A percentile compares a stretch with the other conserved stretches of the same genome.
Evolutionary conservation across 192 early-diverging fungal genomes (phyloP).

Genomic region (Entomortierella chlamydospora): DNA sequence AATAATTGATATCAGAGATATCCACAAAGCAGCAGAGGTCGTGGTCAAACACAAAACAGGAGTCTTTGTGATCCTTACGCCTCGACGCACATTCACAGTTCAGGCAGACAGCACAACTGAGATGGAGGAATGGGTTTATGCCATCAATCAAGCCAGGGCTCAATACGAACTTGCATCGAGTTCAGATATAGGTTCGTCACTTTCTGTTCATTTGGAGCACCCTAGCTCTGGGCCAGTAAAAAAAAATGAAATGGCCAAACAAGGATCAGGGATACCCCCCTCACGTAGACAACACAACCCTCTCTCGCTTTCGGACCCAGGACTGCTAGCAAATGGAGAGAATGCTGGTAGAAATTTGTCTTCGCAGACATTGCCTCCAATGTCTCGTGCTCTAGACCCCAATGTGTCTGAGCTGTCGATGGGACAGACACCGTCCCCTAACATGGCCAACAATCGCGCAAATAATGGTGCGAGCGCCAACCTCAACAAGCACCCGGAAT

Average conservation of each 20-base stretch:
- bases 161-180: slow-evolving; percentile 46
- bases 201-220: slow-evolving; percentile 19
- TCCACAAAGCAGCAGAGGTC: slow-evolving; percentile 79
- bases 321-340: slow-evolving; percentile 11
- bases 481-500: slow-evolving; percentile 3
- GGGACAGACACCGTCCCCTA: slow-evolving; percentile 13
- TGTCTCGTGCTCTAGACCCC: slow-evolving; percentile 4
- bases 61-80: slow-evolving; percentile 84
- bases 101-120: slow-evolving; percentile 65
- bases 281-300: slow-evolving; percentile 10
- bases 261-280: slow-evolving; percentile 26
- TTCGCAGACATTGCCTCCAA: slow-evolving; percentile 8
- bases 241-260: slow-evolving; percentile 26
- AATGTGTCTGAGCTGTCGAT: slow-evolving; percentile 34
- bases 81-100: slow-evolving; percentile 77
- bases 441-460: neutral
- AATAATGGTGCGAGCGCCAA: slow-evolving; percentile 2
- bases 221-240: slow-evolving; percentile 3
- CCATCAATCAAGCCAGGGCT: slow-evolving; percentile 55
- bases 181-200: slow-evolving; percentile 35
- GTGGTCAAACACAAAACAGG: slow-evolving; percentile 72
- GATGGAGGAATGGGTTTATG: slow-evolving; percentile 75
- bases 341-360: slow-evolving; percentile 7
- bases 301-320: slow-evolving; percentile 43
- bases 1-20: slow-evolving; percentile 76